A percentile compares a stretch with the other conserved stretches of the same genome.
phyloP scores from a whole-genome alignment of 306 rosid species.

The Trifolium dubium region DNA sequence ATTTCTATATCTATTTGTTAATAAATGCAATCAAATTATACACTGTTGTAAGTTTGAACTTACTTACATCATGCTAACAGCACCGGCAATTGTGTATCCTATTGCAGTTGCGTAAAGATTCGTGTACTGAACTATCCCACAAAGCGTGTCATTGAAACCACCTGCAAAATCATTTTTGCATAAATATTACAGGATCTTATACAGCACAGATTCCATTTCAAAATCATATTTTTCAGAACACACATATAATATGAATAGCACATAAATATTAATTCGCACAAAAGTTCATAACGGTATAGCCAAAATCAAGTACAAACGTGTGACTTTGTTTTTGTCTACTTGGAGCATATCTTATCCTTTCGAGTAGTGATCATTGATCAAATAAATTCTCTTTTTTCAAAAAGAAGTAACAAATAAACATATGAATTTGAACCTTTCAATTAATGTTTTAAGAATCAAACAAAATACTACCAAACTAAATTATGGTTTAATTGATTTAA shows the following conservation, averaged over 20 bases:
- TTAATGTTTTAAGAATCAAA: not conserved
- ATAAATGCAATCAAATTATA: not conserved
- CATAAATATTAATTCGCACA: not conserved
- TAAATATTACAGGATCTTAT: not conserved
- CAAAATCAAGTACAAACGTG: slow-evolving; percentile 12
- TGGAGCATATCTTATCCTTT: not conserved
- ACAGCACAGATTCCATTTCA: not conserved
- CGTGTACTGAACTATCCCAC: slow-evolving; percentile 52
- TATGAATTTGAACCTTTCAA: not conserved
- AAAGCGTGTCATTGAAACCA: slow-evolving; percentile 26
- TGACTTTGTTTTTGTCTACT: not conserved
- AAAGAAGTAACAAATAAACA: too few species aligned
- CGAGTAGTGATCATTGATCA: not conserved
- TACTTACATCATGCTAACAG: slow-evolving; percentile 65
- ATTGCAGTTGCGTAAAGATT: slow-evolving; percentile 54
- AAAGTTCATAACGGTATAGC: not conserved
- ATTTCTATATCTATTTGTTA: not conserved
- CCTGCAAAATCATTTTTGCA: slow-evolving; percentile 44
- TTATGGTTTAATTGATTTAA: too few species aligned
- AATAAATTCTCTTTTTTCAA: not conserved
- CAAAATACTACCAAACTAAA: not conserved
- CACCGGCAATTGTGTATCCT: slow-evolving; percentile 60
- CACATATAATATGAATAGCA: not conserved
- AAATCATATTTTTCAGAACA: not conserved
- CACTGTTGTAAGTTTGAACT: not conserved